phyloP scores from a whole-genome alignment of 139 green algal genomes.

The Closterium sp. region DNA sequence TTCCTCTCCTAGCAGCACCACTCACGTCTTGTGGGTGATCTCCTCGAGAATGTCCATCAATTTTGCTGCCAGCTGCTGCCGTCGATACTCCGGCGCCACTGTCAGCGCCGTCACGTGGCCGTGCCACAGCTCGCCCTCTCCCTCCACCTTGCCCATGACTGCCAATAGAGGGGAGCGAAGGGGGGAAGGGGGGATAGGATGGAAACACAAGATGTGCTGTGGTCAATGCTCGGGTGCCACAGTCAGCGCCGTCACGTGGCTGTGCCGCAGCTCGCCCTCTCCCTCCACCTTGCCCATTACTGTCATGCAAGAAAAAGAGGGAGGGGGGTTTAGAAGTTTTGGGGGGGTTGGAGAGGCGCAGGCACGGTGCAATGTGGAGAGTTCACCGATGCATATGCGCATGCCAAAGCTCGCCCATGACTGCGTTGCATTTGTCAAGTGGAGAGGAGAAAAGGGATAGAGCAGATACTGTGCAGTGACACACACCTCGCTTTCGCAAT shows the following conservation, averaged over 20 bases:
- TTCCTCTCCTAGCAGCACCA: neutral
- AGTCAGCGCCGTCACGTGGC: conserved; percentile 70
- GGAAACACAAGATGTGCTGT: too few species aligned
- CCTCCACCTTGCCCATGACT: conserved; percentile 94
- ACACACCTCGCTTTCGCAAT: neutral
- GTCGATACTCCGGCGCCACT: conserved; percentile 65
- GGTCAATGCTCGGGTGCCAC: too few species aligned
- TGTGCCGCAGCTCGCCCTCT: conserved; percentile 80
- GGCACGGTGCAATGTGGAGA: too few species aligned
- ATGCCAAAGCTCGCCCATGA: neutral
- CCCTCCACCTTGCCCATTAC: conserved; percentile 94
- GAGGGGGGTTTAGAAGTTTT: too few species aligned
- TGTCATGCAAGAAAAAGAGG: neutral
- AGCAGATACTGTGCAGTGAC: too few species aligned
- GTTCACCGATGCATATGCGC: too few species aligned
- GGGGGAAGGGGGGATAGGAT: too few species aligned
- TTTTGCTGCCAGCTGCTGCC: conserved; percentile 75
- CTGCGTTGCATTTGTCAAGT: too few species aligned
- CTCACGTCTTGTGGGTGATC: conserved; percentile 56
- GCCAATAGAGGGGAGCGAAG: too few species aligned
- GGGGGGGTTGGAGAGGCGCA: too few species aligned
- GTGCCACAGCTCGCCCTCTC: conserved; percentile 76
- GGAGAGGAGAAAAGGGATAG: too few species aligned
- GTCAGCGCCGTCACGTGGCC: too few species aligned
- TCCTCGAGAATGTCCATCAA: conserved; percentile 91